Evolutionary conservation across 768 basidiomycete species (phyloP).

Genomic region (Galerina marginata): DNA sequence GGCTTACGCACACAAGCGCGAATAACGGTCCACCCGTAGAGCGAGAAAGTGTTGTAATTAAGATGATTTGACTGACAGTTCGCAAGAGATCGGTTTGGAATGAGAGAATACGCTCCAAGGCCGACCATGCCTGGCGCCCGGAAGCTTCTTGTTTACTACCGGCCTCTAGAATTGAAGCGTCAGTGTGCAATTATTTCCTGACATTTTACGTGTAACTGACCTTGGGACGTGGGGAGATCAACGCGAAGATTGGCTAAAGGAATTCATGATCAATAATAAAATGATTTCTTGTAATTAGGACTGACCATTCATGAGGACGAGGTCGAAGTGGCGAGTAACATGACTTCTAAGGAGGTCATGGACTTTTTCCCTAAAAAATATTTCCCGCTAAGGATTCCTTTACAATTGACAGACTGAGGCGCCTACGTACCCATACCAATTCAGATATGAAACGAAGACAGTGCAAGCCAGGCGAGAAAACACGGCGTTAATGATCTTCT

Average conservation of each 20-base stretch:
- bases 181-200: not conserved
- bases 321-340: slow-evolving; percentile 12
- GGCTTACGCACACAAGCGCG: slow-evolving; percentile 37
- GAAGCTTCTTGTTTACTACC: slow-evolving; percentile 20
- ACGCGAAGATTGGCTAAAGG: slow-evolving; percentile 1
- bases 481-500: slow-evolving; percentile 1
- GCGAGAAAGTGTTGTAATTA: slow-evolving; percentile 36
- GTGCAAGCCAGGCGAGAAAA: slow-evolving; percentile 2
- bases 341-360: slow-evolving; percentile 1
- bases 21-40: slow-evolving; percentile 39
- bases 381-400: not conserved
- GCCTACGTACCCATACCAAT: slow-evolving; percentile 9
- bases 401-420: too few relatives aligned
- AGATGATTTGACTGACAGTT: slow-evolving; percentile 31
- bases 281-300: not conserved
- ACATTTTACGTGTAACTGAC: not conserved
- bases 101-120: slow-evolving; percentile 29
- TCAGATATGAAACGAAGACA: not conserved
- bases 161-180: slow-evolving; percentile 25
- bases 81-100: slow-evolving; percentile 27
- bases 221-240: slow-evolving; percentile 11
- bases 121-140: slow-evolving; percentile 29
- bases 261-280: not conserved
- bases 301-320: slow-evolving; percentile 7
- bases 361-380: not conserved